Conservation (phyloP, 1,284 basidiomycete species). For the Ceratobasidium sp. region DNA sequence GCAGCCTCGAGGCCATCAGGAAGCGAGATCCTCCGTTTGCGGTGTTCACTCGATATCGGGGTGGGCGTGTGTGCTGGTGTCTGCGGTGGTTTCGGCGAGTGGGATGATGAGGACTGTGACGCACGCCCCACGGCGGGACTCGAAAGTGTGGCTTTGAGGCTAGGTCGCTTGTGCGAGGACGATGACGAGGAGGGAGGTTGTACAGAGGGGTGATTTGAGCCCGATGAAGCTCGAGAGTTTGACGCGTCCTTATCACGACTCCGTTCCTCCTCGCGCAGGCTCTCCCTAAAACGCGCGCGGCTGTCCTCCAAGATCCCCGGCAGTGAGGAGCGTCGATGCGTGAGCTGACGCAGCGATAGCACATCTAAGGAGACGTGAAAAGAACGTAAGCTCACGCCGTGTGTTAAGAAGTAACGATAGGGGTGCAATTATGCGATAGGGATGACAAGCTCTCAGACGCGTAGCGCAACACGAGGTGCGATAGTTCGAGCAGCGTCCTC, state of each 20-base stretch:
- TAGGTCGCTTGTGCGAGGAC: slow-evolving; percentile 17
- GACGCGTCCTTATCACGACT: slow-evolving; percentile 19
- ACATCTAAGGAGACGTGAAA: slow-evolving; percentile 7
- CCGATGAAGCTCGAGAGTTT: neutral
- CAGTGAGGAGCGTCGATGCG: slow-evolving; percentile 31
- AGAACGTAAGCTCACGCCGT: slow-evolving; percentile 3
- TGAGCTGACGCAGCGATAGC: slow-evolving; percentile 26
- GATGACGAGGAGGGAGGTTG: slow-evolving; percentile 16
- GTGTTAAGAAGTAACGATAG: slow-evolving; percentile 22
- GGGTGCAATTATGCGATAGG: slow-evolving; percentile 21
- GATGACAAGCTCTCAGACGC: slow-evolving; percentile 19
- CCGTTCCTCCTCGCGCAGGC: slow-evolving; percentile 20
- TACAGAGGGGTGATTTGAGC: slow-evolving; percentile 5
- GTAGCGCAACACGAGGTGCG: slow-evolving; percentile 28
- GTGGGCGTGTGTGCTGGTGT: slow-evolving; percentile 14
- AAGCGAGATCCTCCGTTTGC: slow-evolving; percentile 20
- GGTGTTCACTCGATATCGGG: slow-evolving; percentile 29
- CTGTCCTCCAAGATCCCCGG: slow-evolving; percentile 29
- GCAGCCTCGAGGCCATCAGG: slow-evolving; percentile 41
- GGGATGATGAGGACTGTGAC: neutral
- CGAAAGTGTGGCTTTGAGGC: slow-evolving; percentile 23
- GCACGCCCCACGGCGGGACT: slow-evolving; percentile 23
- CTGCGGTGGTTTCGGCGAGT: neutral
- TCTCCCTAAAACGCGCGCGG: slow-evolving; percentile 18
- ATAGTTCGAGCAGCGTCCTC: slow-evolving; percentile 6